Evolutionary conservation across 768 basidiomycete genomes (phyloP).

Genomic region (Lyophyllum semitale): DNA sequence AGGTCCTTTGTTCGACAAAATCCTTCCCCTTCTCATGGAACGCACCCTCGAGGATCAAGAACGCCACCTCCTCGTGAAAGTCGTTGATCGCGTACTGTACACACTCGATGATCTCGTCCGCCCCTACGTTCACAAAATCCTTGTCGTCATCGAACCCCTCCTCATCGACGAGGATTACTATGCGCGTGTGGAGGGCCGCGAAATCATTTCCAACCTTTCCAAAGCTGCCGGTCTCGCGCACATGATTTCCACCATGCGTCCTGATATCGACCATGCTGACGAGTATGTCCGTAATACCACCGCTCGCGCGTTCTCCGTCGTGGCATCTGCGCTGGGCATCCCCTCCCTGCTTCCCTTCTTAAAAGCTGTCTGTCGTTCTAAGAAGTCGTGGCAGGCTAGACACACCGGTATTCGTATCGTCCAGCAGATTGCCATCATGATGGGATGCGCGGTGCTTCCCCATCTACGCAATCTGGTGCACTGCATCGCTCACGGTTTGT

Average conservation of each 20-base stretch:
- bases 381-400: slow-evolving; percentile 99
- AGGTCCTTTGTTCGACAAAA: slow-evolving; percentile 98
- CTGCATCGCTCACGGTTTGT: slow-evolving; percentile 89
- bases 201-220: slow-evolving; percentile 98
- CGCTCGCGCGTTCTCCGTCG: slow-evolving; percentile 97
- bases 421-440: slow-evolving; percentile 99
- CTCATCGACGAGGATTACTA: slow-evolving; percentile 98
- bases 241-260: slow-evolving; percentile 99
- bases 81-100: slow-evolving; percentile 98
- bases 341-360: slow-evolving; percentile 97
- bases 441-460: slow-evolving; percentile 98
- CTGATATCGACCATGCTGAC: slow-evolving; percentile 98
- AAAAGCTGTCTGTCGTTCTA: slow-evolving; percentile 96
- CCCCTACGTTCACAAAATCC: slow-evolving; percentile 98
- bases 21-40: slow-evolving; percentile 96
- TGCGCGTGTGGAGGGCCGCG: slow-evolving; percentile 95
- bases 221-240: slow-evolving; percentile 99
- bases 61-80: slow-evolving; percentile 96
- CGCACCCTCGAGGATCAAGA: slow-evolving; percentile 98
- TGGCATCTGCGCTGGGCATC: slow-evolving; percentile 97
- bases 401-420: slow-evolving; percentile 99
- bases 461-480: slow-evolving; percentile 96
- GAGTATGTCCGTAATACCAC: slow-evolving; percentile 99
- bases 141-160: slow-evolving; percentile 98
- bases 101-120: slow-evolving; percentile 98